These are phyloP conservation scores for Trichoderma pleuroti DNA, from an alignment of 2,329 filamentous ascomycete genomes.

Conservation along the genomic window DNA sequence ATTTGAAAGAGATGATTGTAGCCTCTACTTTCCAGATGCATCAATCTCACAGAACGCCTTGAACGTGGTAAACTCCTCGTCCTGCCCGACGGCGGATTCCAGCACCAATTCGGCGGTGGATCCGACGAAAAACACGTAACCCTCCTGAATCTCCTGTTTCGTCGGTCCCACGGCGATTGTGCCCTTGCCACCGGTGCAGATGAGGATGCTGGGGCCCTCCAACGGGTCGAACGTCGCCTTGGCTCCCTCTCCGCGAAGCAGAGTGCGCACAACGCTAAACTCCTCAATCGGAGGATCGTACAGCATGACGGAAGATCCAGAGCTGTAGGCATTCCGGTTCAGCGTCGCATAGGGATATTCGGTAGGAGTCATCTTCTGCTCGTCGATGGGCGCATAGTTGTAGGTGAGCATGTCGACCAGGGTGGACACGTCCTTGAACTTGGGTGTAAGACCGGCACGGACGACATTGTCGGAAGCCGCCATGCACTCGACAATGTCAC, in stretches of 20 bases:
- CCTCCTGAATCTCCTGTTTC: constrained; percentile 67
- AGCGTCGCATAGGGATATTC: constrained; percentile 84
- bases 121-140: constrained; percentile 80
- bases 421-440: constrained; percentile 94
- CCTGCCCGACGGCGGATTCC: constrained; percentile 59
- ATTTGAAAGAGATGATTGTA: constrained; percentile 26
- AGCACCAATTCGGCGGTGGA: constrained; percentile 80
- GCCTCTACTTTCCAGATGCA: constrained; percentile 34
- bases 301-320: constrained; percentile 65
- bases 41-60: constrained; percentile 90
- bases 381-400: constrained; percentile 86
- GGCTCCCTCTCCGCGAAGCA: constrained; percentile 65
- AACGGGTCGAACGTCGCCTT: constrained; percentile 88
- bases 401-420: constrained; percentile 92
- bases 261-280: constrained; percentile 82
- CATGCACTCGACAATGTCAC: constrained; percentile 99
- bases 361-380: constrained; percentile 86
- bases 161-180: constrained; percentile 83
- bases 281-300: constrained; percentile 98
- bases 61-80: constrained; percentile 78
- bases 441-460: constrained; percentile 93
- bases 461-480: constrained; percentile 98
- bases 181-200: constrained; percentile 81
- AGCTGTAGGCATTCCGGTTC: constrained; percentile 78
- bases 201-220: constrained; percentile 84